Conservation (phyloP, 352 stramenopile species). For the Phytophthora cactorum region DNA sequence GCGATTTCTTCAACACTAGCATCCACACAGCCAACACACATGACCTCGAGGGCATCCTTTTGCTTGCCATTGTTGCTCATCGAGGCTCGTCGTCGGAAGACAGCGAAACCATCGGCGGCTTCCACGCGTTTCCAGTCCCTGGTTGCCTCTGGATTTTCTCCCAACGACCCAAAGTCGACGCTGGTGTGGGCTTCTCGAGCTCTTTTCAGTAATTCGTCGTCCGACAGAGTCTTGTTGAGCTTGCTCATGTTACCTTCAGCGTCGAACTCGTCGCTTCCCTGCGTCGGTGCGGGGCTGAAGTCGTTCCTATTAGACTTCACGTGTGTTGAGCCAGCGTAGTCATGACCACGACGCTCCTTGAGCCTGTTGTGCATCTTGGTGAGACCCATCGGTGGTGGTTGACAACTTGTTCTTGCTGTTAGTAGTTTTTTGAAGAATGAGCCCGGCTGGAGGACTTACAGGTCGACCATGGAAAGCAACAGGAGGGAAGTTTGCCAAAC, state of each 20-base stretch:
- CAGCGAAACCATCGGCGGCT: conserved; percentile 9
- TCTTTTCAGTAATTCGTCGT: conserved; percentile 24
- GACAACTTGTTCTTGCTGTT: background rate
- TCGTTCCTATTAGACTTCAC: background rate
- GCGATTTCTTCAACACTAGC: conserved; percentile 36
- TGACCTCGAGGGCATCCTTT: conserved; percentile 13
- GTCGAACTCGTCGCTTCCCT: conserved; percentile 2
- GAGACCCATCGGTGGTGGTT: conserved; percentile 2
- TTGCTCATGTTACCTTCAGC: background rate
- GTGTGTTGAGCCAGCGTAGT: background rate
- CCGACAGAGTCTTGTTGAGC: conserved; percentile 1
- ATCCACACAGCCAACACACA: conserved; percentile 26
- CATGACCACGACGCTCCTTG: conserved; percentile 8
- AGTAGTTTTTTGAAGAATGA: conserved; percentile 9
- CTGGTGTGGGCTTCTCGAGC: conserved; percentile 24
- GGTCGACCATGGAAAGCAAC: background rate
- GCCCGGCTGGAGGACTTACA: too few species aligned
- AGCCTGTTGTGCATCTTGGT: conserved; percentile 3
- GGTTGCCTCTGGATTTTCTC: conserved; percentile 1
- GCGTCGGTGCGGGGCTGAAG: conserved; percentile 2
- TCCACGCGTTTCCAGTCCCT: conserved; percentile 22
- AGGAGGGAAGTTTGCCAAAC: background rate
- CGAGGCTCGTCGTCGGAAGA: conserved; percentile 13
- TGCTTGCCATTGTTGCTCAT: conserved; percentile 5
- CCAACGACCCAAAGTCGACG: conserved; percentile 18